Conservation (phyloP, 2,329 filamentous ascomycete species). For the Eutypella sp. region DNA sequence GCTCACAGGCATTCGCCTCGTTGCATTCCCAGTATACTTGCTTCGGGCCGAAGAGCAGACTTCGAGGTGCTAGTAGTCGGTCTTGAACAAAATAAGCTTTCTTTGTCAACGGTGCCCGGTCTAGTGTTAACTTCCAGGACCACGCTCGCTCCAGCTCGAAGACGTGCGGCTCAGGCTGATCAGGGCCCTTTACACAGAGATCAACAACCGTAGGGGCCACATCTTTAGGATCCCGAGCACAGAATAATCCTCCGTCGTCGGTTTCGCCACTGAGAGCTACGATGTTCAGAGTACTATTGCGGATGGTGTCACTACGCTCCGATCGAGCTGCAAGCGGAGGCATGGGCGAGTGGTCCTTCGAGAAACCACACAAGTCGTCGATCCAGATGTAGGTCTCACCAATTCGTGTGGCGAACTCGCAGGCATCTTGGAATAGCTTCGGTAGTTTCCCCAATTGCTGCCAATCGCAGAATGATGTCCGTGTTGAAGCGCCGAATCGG, state of each 20-base stretch:
- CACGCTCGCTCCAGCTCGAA: not conserved
- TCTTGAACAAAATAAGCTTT: slow-evolving; percentile 15
- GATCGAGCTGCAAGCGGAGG: not conserved
- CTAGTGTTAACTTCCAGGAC: not conserved
- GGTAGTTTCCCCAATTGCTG: not conserved
- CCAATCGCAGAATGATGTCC: not conserved
- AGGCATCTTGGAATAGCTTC: not conserved
- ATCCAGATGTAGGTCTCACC: not conserved
- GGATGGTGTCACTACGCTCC: not conserved
- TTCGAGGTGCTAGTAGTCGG: slow-evolving; percentile 11
- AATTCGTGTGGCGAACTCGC: not conserved
- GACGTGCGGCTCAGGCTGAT: not conserved
- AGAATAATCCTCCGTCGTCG: not conserved
- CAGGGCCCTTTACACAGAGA: not conserved
- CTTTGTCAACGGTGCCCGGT: slow-evolving; percentile 4
- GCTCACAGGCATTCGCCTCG: slow-evolving; percentile 1
- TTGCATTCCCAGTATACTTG: slow-evolving; percentile 14
- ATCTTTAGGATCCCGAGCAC: not conserved
- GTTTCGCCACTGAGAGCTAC: not conserved
- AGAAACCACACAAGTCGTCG: not conserved
- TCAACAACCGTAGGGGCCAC: not conserved
- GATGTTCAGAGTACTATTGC: slow-evolving; percentile 1
- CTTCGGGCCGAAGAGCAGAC: slow-evolving; percentile 8
- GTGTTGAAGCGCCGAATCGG: not conserved
- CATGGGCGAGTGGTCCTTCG: not conserved